Percentiles rank a stretch among this genome's conserved stretches.
Conservation (phyloP, 2,329 filamentous ascomycete species). For the Phaeosphaeriaceae sp. region DNA sequence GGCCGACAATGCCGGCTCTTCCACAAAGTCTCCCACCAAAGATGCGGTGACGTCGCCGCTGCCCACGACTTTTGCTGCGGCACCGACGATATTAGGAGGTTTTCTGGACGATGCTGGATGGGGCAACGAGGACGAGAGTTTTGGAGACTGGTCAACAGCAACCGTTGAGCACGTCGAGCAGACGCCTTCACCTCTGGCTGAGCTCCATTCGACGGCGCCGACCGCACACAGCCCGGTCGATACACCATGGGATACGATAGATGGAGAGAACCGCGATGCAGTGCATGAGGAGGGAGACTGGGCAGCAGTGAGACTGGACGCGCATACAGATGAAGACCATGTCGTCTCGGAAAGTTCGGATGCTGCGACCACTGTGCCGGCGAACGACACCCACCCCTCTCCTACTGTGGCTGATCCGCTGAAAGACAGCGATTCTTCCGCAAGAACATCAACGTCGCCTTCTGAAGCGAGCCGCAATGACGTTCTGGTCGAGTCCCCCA, state of each 20-base stretch:
- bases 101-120: slow-evolving; percentile 48
- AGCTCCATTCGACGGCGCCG: background rate
- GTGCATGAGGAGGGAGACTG: slow-evolving; percentile 15
- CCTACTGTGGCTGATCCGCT: background rate
- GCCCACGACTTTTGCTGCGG: slow-evolving; percentile 18
- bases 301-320: slow-evolving; percentile 14
- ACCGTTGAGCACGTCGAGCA: slow-evolving; percentile 10
- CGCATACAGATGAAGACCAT: slow-evolving; percentile 15
- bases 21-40: slow-evolving; percentile 30
- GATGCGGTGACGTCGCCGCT: slow-evolving; percentile 28
- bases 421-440: slow-evolving; percentile 40
- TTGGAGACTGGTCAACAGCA: slow-evolving; percentile 37
- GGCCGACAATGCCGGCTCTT: slow-evolving; percentile 43
- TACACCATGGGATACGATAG: slow-evolving; percentile 11
- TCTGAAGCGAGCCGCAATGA: slow-evolving; percentile 46
- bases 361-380: slow-evolving; percentile 40
- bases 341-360: slow-evolving; percentile 40
- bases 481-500: slow-evolving; percentile 37
- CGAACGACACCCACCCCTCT: slow-evolving; percentile 16
- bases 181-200: background rate
- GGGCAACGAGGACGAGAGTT: slow-evolving; percentile 40
- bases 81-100: slow-evolving; percentile 32
- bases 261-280: background rate
- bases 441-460: slow-evolving; percentile 43
- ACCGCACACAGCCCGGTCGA: background rate